phyloP scores from a whole-genome alignment of 1,139 yeast genomes.

The Eremothecium cymbalariae region DNA sequence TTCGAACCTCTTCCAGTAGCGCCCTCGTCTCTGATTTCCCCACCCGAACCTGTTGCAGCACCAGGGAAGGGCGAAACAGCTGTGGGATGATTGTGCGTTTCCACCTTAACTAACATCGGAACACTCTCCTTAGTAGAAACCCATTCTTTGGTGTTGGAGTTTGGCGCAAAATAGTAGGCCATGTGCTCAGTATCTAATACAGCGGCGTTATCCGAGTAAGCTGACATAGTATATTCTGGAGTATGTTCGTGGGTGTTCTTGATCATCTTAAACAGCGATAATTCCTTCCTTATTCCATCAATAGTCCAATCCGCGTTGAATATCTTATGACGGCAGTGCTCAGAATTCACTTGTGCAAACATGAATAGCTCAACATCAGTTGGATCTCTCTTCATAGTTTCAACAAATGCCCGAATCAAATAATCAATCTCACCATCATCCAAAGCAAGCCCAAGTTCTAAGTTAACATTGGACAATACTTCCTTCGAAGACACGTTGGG shows the following conservation, averaged over 20 bases:
- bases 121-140: conserved; percentile 64
- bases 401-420: conserved; percentile 67
- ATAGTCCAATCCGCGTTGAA: conserved; percentile 98
- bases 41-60: conserved; percentile 99
- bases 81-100: conserved; percentile 98
- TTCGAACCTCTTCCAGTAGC: conserved; percentile 98
- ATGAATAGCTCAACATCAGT: conserved; percentile 96
- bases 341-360: conserved; percentile 99
- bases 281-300: conserved; percentile 67
- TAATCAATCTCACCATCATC: conserved; percentile 91
- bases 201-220: conserved; percentile 98
- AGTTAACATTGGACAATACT: conserved; percentile 68
- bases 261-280: conserved; percentile 86
- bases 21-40: conserved; percentile 99
- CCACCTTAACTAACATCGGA: conserved; percentile 89
- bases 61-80: conserved; percentile 99
- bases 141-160: conserved; percentile 66
- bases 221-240: conserved; percentile 81
- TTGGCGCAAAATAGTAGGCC: conserved; percentile 73
- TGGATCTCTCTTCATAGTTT: conserved; percentile 77
- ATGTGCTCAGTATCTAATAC: conserved; percentile 74
- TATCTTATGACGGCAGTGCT: conserved; percentile 98
- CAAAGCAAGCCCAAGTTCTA: conserved; percentile 79
- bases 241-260: conserved; percentile 80
- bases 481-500: conserved; percentile 39